Evolutionary conservation across 2,329 filamentous ascomycete genomes (phyloP).

Genomic region (Cadophora malorum): DNA sequence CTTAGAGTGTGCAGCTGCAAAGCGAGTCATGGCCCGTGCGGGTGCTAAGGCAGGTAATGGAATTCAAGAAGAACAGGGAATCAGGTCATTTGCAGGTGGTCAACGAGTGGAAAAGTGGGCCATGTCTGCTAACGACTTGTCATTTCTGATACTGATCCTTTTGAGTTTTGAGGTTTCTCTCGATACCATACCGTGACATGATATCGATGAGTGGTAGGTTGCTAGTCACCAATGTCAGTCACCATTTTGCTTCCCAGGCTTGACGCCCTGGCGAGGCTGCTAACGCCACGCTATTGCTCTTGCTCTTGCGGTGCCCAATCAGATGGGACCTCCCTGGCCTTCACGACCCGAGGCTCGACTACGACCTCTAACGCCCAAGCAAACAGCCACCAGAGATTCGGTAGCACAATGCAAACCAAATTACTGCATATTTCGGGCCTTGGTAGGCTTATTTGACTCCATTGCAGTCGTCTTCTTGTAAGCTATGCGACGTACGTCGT

Average conservation of each 20-base stretch:
- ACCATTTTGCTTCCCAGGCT: background rate
- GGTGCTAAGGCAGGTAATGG: too few relatives aligned
- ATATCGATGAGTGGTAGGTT: background rate
- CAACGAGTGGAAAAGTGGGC: too few relatives aligned
- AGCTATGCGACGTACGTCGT: background rate
- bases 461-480: background rate
- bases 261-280: background rate
- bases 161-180: too few relatives aligned
- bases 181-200: background rate
- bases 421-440: background rate
- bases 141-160: too few relatives aligned
- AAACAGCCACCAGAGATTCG: background rate
- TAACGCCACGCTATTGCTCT: background rate
- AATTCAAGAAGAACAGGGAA: too few relatives aligned
- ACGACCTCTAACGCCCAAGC: background rate
- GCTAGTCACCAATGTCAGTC: background rate
- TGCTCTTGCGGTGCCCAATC: too few relatives aligned
- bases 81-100: too few relatives aligned
- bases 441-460: background rate
- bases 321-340: too few relatives aligned
- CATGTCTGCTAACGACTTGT: too few relatives aligned
- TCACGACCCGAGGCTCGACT: too few relatives aligned
- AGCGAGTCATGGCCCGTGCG: too few relatives aligned
- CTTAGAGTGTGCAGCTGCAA: too few relatives aligned
- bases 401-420: background rate